Percentiles rank a stretch among this genome's conserved stretches.
Evolutionary conservation across 306 rosid species (phyloP).

Genomic region (Sphenostylis stenocarpa): DNA sequence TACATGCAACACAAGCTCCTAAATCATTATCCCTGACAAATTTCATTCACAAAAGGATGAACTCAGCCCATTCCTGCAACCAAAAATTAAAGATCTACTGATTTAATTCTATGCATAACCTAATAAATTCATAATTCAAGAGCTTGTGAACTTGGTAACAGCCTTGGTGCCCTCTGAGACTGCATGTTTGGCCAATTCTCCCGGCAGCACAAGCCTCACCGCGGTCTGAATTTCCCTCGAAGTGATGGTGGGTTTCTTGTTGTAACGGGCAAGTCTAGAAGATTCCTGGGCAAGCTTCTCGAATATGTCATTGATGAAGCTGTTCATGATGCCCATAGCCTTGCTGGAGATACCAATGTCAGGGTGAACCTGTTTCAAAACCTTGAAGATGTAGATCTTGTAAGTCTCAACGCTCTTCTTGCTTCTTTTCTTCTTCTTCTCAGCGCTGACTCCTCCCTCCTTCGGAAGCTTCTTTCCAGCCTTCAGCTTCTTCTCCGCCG

Average conservation of each 20-base stretch:
- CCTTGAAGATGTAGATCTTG: neutral
- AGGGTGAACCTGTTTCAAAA: neutral
- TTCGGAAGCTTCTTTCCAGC: conserved; percentile 81
- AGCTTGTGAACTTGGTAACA: conserved; percentile 67
- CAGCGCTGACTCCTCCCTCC: conserved; percentile 59
- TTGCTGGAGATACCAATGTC: neutral
- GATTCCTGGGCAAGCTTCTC: conserved; percentile 45
- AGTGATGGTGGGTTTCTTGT: conserved; percentile 76
- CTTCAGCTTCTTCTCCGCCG: conserved; percentile 78
- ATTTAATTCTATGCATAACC: no score
- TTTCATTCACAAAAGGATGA: neutral
- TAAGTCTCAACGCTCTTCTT: neutral
- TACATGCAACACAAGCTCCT: no score
- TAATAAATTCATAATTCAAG: conserved; percentile 36
- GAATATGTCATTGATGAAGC: neutral
- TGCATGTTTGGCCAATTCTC: conserved; percentile 73
- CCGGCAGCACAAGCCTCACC: conserved; percentile 68
- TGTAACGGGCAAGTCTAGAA: conserved; percentile 67
- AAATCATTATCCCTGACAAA: neutral
- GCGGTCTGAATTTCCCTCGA: conserved; percentile 82
- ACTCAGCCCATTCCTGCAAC: neutral
- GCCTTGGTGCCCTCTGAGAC: conserved; percentile 83
- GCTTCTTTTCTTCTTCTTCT: conserved; percentile 59
- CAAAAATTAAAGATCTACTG: neutral
- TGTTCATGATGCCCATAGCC: neutral